Evolutionary conservation across 768 basidiomycete genomes (phyloP).

Genomic region (Daedalea quercina): DNA sequence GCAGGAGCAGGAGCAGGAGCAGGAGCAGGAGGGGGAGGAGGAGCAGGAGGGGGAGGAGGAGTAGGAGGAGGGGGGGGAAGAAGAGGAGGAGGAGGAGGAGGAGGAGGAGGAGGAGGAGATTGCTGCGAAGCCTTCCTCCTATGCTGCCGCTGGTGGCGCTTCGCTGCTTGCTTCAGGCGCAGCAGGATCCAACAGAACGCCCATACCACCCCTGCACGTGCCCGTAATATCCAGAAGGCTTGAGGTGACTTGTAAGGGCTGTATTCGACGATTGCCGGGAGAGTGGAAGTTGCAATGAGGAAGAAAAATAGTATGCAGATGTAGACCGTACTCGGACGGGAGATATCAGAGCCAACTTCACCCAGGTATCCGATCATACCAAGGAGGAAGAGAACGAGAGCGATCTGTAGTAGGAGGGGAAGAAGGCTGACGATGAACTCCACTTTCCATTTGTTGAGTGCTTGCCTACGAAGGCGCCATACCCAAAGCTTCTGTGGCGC

Average conservation of each 20-base stretch:
- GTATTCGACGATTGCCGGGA: slow-evolving; percentile 5
- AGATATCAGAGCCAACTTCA: slow-evolving; percentile 9
- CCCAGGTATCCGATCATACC: slow-evolving; percentile 16
- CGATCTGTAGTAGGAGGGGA: slow-evolving; percentile 12
- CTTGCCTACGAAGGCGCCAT: slow-evolving; percentile 20
- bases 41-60: too few species aligned
- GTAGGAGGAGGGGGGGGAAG: too few species aligned
- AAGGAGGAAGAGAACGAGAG: slow-evolving; percentile 14
- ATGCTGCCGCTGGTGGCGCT: too few species aligned
- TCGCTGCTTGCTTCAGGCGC: too few species aligned
- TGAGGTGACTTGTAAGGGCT: slow-evolving; percentile 12
- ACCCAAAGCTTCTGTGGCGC: slow-evolving; percentile 13
- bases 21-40: too few species aligned
- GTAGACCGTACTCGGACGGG: slow-evolving; percentile 1
- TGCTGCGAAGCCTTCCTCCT: too few species aligned
- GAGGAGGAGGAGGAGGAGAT: too few species aligned
- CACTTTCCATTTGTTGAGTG: slow-evolving; percentile 14
- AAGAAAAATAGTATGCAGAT: neutral
- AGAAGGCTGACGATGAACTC: slow-evolving; percentile 5
- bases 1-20: too few species aligned
- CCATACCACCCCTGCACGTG: neutral
- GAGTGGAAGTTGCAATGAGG: neutral
- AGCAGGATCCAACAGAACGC: too few species aligned
- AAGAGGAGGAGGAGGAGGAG: too few species aligned
- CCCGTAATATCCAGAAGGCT: slow-evolving; percentile 1